phyloP scores from a whole-genome alignment of 305 asterid species.

The Solanum hybrid region DNA sequence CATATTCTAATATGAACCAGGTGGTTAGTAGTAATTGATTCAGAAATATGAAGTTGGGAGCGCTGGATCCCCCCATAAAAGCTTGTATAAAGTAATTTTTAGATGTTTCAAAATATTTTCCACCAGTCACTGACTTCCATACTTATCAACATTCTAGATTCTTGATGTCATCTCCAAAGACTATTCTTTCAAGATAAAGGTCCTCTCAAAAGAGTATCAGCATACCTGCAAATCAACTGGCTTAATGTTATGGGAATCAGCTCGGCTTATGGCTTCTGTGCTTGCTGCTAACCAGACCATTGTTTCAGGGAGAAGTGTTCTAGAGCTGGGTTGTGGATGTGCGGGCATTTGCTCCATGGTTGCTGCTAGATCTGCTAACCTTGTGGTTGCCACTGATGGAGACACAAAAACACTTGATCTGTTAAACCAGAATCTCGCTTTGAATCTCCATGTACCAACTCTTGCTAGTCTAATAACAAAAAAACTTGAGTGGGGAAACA shows the following conservation, averaged over 20 bases:
- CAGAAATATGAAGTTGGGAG: not conserved
- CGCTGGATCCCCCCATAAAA: not conserved
- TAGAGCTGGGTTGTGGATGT: slow-evolving; percentile 89
- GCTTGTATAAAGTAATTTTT: not conserved
- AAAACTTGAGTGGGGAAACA: slow-evolving; percentile 72
- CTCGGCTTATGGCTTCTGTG: slow-evolving; percentile 69
- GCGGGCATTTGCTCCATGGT: slow-evolving; percentile 84
- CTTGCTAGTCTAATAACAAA: slow-evolving; percentile 25
- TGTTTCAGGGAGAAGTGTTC: slow-evolving; percentile 52
- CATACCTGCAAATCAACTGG: slow-evolving; percentile 97
- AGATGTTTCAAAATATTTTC: not conserved
- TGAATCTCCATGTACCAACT: slow-evolving; percentile 37
- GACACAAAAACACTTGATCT: slow-evolving; percentile 58
- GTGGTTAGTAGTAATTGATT: not conserved
- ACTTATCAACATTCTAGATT: slow-evolving; percentile 23
- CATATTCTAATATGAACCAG: not conserved
- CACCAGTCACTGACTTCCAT: not conserved
- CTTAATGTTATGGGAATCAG: slow-evolving; percentile 95
- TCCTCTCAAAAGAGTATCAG: slow-evolving; percentile 72
- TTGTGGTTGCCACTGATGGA: slow-evolving; percentile 88
- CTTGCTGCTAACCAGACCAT: slow-evolving; percentile 58
- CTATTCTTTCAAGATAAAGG: slow-evolving; percentile 56
- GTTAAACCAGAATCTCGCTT: slow-evolving; percentile 45
- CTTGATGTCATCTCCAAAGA: slow-evolving; percentile 37
- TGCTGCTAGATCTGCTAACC: slow-evolving; percentile 51